Evolutionary conservation across 1,284 basidiomycete species (phyloP), one percentile per base, ranked within the genome.

Genomic region (Puccinia sorghi): DNA sequence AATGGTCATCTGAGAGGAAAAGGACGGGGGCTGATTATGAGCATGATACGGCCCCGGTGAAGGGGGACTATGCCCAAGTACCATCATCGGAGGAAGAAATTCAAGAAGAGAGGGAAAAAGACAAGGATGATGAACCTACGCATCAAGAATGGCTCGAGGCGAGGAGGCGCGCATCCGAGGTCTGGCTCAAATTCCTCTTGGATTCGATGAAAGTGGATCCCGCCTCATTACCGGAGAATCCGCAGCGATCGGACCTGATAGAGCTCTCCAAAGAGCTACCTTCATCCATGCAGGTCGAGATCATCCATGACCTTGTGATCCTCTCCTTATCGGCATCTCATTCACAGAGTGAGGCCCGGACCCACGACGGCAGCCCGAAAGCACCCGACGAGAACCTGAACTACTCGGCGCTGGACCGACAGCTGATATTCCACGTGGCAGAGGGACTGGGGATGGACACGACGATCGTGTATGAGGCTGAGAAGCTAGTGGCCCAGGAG

Each of bases 401-500:
- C 22, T 79, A 79, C 32, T 50, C 67, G 4, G 69, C 76, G n/a
- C n/a, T 70, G 6, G 39, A 57, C 32, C 54, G 76, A 20, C 41
- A 59, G 15, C 27, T 79, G 43, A 39, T 79, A 22, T 79, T 79
- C 48, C 39, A 41, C 11, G 67, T 72, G 8, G 67, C 76, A 1
- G n/a, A 72, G 13, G 25, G 22, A 5, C 43, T 79, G 13, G 46
- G 50, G 17, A 79, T 79, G 25, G 56, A 69, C 1, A n/a, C 56
- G 15, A 43, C 32, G 20, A 61, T 64, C 20, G 32, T 79, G n/a
- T 79, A 79, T 64, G 54, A 22, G 43, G 69, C 67, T 17, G 76
- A 79, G 61, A 79, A 70, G 37, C 46, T 72, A 43, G 76, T 79
- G 15, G 67, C 76, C 22, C 69, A 79, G 27, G 56, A 71, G 69